Evolutionary conservation across 1,284 basidiomycete genomes (phyloP).

Genomic region (Microbotryum scabiosae): DNA sequence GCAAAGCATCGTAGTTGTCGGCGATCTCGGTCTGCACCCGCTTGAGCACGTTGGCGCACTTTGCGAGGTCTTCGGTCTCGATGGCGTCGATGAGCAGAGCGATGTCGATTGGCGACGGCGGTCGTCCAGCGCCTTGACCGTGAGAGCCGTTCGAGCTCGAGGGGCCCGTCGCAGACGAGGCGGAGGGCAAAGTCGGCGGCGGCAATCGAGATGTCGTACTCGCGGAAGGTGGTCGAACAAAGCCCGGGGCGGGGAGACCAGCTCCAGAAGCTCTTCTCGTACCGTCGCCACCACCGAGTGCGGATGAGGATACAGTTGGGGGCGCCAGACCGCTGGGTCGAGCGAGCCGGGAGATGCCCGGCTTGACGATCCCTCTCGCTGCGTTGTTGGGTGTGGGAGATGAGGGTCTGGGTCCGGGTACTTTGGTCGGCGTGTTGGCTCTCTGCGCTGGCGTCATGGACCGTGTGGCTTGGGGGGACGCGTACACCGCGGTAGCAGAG

Average conservation of each 20-base stretch:
- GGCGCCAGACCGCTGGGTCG: too few relatives aligned
- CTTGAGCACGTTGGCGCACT: slow-evolving; percentile 87
- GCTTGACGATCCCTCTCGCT: neutral
- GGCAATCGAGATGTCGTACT: neutral
- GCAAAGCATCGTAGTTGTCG: slow-evolving; percentile 50
- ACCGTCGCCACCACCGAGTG: too few relatives aligned
- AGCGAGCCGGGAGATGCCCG: neutral
- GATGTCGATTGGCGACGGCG: slow-evolving; percentile 2
- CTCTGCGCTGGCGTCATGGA: too few relatives aligned
- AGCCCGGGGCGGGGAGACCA: slow-evolving; percentile 9
- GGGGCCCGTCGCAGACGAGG: neutral
- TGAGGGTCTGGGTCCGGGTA: too few relatives aligned
- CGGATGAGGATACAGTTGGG: too few relatives aligned
- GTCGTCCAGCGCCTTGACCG: neutral
- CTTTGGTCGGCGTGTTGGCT: too few relatives aligned
- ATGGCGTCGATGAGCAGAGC: slow-evolving; percentile 17
- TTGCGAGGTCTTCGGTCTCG: slow-evolving; percentile 38
- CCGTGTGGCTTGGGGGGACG: too few relatives aligned
- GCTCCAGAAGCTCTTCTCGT: neutral
- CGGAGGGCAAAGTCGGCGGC: neutral
- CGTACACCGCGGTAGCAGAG: too few relatives aligned
- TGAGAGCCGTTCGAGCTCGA: slow-evolving; percentile 13
- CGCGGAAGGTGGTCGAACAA: slow-evolving; percentile 5
- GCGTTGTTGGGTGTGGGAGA: too few relatives aligned
- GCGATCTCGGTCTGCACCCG: slow-evolving; percentile 60